Percentiles rank a stretch among this genome's conserved stretches.
phyloP scores from a whole-genome alignment of 2,329 filamentous ascomycete species.

The Mariannaea sp. region DNA sequence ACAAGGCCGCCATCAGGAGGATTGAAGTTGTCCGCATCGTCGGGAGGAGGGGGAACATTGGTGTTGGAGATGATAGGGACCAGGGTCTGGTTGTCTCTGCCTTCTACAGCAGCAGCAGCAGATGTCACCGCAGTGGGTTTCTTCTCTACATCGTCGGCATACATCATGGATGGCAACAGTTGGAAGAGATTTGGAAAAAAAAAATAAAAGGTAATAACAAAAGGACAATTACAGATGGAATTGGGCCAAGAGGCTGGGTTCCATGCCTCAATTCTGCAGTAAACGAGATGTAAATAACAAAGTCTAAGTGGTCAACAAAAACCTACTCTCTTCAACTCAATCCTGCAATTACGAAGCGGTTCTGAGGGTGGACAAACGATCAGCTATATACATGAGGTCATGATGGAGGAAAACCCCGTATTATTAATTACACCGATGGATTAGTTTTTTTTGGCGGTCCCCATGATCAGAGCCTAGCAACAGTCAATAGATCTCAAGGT shows the following conservation, averaged over 20 bases:
- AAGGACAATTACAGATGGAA: background rate
- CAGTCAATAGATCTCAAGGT: background rate
- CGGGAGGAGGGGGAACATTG: conserved; percentile 30
- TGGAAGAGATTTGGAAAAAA: too few relatives aligned
- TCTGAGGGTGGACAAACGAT: conserved; percentile 7
- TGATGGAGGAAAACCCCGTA: conserved; percentile 4
- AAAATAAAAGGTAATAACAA: too few relatives aligned
- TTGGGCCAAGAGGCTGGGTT: conserved; percentile 8
- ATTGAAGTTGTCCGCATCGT: conserved; percentile 30
- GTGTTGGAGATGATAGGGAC: conserved; percentile 34
- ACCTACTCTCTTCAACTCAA: background rate
- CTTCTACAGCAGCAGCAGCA: background rate
- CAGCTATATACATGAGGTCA: conserved; percentile 26
- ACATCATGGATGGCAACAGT: conserved; percentile 23
- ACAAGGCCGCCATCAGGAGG: conserved; percentile 51
- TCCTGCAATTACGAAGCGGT: too few relatives aligned
- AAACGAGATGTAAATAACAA: background rate
- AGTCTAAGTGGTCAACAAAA: background rate
- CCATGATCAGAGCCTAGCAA: background rate
- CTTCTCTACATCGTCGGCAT: conserved; percentile 31
- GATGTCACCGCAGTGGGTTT: conserved; percentile 12
- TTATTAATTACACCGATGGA: conserved; percentile 6
- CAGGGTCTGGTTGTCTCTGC: conserved; percentile 17
- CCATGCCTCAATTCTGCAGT: conserved; percentile 12
- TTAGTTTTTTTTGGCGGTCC: too few relatives aligned